Evolutionary conservation across 176 grass and related monocot genomes (phyloP).

Genomic region (Triticum monococcum): DNA sequence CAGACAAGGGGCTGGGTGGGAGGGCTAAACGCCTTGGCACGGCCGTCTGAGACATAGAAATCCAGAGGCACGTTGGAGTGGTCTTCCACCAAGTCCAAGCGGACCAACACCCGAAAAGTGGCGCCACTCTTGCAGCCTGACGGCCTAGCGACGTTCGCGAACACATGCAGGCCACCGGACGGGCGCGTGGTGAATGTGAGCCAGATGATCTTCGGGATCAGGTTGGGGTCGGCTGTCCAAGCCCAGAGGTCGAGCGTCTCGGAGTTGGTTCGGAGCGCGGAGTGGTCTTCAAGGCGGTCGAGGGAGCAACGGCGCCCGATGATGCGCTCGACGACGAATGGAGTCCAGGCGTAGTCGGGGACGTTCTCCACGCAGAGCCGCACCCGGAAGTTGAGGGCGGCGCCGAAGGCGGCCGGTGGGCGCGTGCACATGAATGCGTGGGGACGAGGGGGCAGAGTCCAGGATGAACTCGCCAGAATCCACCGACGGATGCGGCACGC

Average conservation of each 20-base stretch:
- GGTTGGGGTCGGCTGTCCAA: background rate
- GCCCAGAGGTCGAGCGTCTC: background rate
- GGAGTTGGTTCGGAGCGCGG: too few species aligned
- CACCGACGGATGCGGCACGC: too few species aligned
- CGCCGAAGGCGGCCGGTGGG: fast-evolving
- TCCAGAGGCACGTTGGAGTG: background rate
- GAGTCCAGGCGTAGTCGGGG: background rate
- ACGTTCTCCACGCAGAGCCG: background rate
- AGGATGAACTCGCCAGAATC: too few species aligned
- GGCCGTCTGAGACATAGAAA: background rate
- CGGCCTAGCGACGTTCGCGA: background rate
- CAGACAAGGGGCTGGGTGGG: fast-evolving
- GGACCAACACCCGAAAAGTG: background rate
- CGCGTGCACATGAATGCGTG: too few species aligned
- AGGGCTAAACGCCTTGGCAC: too few species aligned
- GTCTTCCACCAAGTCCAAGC: background rate
- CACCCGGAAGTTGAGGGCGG: background rate
- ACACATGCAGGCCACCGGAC: background rate
- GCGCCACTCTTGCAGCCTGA: background rate
- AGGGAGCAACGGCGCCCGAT: background rate
- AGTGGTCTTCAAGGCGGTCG: background rate
- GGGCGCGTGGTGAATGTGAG: background rate
- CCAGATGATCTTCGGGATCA: background rate
- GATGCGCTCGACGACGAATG: background rate
- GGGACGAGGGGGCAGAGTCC: too few species aligned